Evolutionary conservation across 2,329 filamentous ascomycete genomes (phyloP).

Genomic region (Fusarium haematococcum): DNA sequence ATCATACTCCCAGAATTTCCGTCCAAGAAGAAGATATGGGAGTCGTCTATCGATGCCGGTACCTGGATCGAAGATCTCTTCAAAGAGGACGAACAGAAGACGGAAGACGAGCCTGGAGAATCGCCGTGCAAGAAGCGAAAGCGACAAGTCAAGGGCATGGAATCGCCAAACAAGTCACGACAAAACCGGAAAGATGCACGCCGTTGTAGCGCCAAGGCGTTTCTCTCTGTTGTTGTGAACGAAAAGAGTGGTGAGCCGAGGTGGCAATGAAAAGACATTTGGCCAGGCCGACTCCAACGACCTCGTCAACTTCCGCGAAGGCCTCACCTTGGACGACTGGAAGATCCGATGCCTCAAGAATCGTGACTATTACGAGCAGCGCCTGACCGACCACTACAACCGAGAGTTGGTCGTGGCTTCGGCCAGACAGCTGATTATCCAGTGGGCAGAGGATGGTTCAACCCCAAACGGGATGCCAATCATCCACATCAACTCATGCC

Average conservation of each 20-base stretch:
- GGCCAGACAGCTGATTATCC: too few species aligned
- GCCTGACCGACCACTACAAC: neutral
- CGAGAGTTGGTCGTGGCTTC: neutral
- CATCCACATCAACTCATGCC: too few species aligned
- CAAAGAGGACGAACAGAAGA: neutral
- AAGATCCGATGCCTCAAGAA: neutral
- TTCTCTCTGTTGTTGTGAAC: neutral
- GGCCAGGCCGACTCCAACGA: neutral
- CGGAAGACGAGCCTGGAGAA: neutral
- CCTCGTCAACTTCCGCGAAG: neutral
- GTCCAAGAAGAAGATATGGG: too few species aligned
- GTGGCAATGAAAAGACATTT: neutral
- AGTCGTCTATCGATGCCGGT: neutral
- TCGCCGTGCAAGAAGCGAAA: neutral
- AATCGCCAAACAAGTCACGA: neutral
- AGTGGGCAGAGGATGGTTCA: too few species aligned
- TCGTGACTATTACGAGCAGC: neutral
- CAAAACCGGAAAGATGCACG: neutral
- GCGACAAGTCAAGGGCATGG: neutral
- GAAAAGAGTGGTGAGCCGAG: neutral
- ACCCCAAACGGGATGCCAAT: too few species aligned
- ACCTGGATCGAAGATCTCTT: neutral
- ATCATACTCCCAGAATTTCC: too few species aligned
- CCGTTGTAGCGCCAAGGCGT: neutral
- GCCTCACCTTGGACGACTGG: neutral